Conservation (phyloP, 306 rosid species). For the Vigna reflexopilosa region DNA sequence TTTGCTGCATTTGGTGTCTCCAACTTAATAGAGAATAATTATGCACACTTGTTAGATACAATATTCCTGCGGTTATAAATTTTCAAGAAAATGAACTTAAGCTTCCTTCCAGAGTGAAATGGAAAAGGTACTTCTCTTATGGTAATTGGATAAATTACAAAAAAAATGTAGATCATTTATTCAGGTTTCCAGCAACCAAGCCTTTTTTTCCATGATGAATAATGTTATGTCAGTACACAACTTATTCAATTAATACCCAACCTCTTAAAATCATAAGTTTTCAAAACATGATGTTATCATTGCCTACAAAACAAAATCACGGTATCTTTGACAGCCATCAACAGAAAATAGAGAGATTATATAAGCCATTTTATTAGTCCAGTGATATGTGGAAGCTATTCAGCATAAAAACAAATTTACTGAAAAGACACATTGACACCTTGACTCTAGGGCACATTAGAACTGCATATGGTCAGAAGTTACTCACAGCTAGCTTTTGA, state of each 20-base stretch:
- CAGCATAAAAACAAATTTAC: not conserved
- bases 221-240: not conserved
- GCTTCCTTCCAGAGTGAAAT: no score
- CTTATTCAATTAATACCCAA: not conserved
- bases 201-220: not conserved
- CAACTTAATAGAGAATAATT: no score
- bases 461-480: constrained; percentile 24
- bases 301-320: not conserved
- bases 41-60: no score
- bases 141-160: no score
- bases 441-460: not conserved
- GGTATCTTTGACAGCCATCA: not conserved
- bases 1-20: no score
- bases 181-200: no score
- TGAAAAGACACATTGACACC: not conserved
- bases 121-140: no score
- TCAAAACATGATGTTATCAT: not conserved
- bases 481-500: constrained; percentile 86
- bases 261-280: not conserved
- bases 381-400: not conserved
- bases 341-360: not conserved
- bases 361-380: not conserved
- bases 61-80: no score
- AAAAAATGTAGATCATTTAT: no score
- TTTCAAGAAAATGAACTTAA: no score